A percentile compares a stretch with the other conserved stretches of the same genome.
These are phyloP conservation scores for Dryadomyces quercivorus DNA, from an alignment of 2,329 filamentous ascomycete species.

Conservation along the genomic window DNA sequence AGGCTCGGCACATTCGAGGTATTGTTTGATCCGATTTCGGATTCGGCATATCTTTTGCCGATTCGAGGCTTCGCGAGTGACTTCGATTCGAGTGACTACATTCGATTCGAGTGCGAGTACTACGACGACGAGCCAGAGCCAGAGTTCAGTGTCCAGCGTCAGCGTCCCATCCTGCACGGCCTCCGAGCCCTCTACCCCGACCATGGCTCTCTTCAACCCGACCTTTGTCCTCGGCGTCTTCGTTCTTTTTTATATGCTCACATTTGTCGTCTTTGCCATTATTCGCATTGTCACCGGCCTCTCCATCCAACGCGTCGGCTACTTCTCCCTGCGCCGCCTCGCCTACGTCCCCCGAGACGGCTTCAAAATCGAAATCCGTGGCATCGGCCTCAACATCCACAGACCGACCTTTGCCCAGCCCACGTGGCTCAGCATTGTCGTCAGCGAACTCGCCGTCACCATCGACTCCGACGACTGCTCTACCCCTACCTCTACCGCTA, in stretches of 20 bases:
- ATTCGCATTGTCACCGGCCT: conserved; percentile 85
- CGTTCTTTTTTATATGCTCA: conserved; percentile 77
- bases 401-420: conserved; percentile 93
- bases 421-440: conserved; percentile 85
- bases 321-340: conserved; percentile 80
- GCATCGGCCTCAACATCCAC: conserved; percentile 78
- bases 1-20: no score
- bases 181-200: no score
- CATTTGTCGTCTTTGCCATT: conserved; percentile 88
- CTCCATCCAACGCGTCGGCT: conserved; percentile 91
- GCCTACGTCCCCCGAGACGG: conserved; percentile 85
- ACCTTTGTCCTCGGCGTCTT: conserved; percentile 79
- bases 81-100: no score
- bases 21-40: no score
- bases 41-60: no score
- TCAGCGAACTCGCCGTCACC: conserved; percentile 76
- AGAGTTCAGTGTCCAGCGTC: no score
- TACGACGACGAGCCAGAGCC: no score
- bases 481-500: conserved; percentile 2
- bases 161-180: no score
- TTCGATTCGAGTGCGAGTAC: no score
- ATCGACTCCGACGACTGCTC: conserved; percentile 44
- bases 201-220: conserved; percentile 55
- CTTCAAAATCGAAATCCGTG: conserved; percentile 76
- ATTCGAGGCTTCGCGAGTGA: no score